Evolutionary conservation across 1,284 basidiomycete genomes (phyloP), one percentile per base, ranked within the genome.

Genomic region (Cystobasidium pallidum): DNA sequence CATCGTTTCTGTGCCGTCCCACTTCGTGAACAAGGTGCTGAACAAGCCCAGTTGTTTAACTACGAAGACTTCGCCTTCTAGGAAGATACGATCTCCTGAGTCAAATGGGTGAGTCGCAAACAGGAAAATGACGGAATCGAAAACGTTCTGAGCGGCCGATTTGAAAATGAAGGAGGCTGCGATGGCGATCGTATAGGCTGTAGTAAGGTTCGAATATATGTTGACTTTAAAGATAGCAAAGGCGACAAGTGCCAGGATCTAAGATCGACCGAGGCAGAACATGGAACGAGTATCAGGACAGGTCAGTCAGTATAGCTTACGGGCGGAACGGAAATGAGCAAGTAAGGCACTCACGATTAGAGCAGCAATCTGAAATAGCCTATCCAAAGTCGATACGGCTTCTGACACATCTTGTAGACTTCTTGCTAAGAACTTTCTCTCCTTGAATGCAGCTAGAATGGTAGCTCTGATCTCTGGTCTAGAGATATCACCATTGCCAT

Each of bases 1-100:
- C 72, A 75, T 70, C 32, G 73, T 74, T 43, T 75, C 75, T n/a
- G 75, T 75, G 13, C 75, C 73, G 52, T 75, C 75, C 75, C 75
- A 75, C 26, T 73, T 66, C 13, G 59, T 47, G 52, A 75, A 75
- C 1, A 75, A 66, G 2, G 75, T 75, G 21, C 64, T 66, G 26
- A 75, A 72, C 19, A 75, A 51, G 0, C 75, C 75, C 34, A 75
- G 59, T 21, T 62, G 67, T 52, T 75, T 75, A 7, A 75, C 75
- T 17, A 72, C 70, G 39, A 68, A 65, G 8, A 74, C 73, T 26
- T 74, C 73, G 26, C 58, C 54, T 45, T 75, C 73, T 34, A 74
- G 30, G 36, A 74, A 71, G 49, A 74, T 65, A 49, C 75, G 54
- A 52, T 75, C 75, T 8, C 75, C 75, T 21, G 75, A 74, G 52